Percentiles rank a stretch among this genome's conserved stretches.
These are phyloP conservation scores for Emergomyces orientalis DNA, from an alignment of 2,329 filamentous ascomycete species.

Conservation along the genomic window DNA sequence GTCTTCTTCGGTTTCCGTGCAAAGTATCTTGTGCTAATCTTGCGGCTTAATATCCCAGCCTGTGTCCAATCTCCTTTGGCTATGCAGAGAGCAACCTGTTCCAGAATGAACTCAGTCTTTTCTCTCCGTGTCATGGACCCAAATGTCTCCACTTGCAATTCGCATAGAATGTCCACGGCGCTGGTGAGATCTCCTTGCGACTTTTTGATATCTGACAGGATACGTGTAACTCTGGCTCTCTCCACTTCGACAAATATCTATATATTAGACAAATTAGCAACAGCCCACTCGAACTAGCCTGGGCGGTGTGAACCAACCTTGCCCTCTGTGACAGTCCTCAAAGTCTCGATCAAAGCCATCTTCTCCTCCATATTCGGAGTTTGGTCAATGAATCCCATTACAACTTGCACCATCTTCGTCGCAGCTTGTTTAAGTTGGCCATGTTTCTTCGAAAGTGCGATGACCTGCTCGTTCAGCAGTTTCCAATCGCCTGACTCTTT, in stretches of 20 bases:
- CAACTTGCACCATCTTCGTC: constrained; percentile 96
- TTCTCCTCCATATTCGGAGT: constrained; percentile 81
- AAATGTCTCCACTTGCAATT: constrained; percentile 97
- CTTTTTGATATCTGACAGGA: constrained; percentile 96
- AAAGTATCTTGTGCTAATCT: constrained; percentile 94
- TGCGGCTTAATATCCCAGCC: constrained; percentile 83
- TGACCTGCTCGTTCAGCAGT: constrained; percentile 90
- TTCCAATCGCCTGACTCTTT: constrained; percentile 90
- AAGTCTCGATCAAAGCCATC: constrained; percentile 83
- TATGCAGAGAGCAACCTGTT: constrained; percentile 90
- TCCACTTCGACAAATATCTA: constrained; percentile 98
- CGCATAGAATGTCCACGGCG: constrained; percentile 86
- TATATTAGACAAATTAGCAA: constrained; percentile 12
- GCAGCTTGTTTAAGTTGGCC: constrained; percentile 98
- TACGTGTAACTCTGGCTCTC: constrained; percentile 86
- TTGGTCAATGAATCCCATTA: constrained; percentile 83
- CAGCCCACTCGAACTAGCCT: neutral
- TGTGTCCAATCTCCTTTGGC: constrained; percentile 95
- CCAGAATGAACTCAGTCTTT: constrained; percentile 97
- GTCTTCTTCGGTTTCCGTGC: constrained; percentile 85
- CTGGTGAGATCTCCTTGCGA: constrained; percentile 82
- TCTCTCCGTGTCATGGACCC: constrained; percentile 95
- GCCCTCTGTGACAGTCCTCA: constrained; percentile 93
- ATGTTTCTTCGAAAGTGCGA: constrained; percentile 98
- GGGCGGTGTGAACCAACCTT: constrained; percentile 48